phyloP scores from a whole-genome alignment of 139 green algal species.

The Nannochloris sp. region DNA sequence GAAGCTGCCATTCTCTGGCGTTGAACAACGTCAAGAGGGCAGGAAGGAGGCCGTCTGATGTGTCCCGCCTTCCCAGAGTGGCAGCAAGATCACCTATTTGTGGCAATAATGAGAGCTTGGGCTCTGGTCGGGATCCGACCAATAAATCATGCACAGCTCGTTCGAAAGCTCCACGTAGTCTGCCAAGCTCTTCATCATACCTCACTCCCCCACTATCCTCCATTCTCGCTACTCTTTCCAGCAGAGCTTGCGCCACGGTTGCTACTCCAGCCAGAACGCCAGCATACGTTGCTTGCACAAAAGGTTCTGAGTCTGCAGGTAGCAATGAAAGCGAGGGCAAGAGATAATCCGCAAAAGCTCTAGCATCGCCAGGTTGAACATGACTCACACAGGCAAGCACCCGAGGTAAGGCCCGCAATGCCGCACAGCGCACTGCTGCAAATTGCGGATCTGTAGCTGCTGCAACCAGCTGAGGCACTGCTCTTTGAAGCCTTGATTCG shows the following conservation, averaged over 20 bases:
- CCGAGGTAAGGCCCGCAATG: slow-evolving; percentile 34
- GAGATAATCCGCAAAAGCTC: slow-evolving; percentile 89
- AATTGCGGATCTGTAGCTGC: slow-evolving; percentile 5
- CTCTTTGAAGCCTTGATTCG: slow-evolving; percentile 67
- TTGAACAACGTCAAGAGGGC: slow-evolving; percentile 95
- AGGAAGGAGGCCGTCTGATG: slow-evolving; percentile 79
- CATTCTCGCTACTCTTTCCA: neutral
- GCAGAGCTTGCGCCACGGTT: slow-evolving; percentile 2
- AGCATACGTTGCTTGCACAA: slow-evolving; percentile 31
- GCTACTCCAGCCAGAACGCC: neutral
- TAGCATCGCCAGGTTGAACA: slow-evolving; percentile 51
- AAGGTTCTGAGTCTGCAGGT: slow-evolving; percentile 76
- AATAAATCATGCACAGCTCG: slow-evolving; percentile 70
- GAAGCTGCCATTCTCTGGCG: slow-evolving; percentile 65
- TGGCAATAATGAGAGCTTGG: slow-evolving; percentile 54
- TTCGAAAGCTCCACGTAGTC: slow-evolving; percentile 47
- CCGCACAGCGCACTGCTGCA: slow-evolving; percentile 37
- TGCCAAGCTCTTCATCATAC: slow-evolving; percentile 35
- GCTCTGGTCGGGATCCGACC: slow-evolving; percentile 45
- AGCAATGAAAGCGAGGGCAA: slow-evolving; percentile 82
- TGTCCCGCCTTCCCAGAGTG: slow-evolving; percentile 45
- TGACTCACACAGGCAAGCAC: slow-evolving; percentile 31
- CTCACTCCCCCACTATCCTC: neutral
- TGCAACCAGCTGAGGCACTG: slow-evolving; percentile 79
- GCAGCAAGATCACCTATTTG: slow-evolving; percentile 29